phyloP scores from a whole-genome alignment of 495 filamentous ascomycete species.

The Trichoderma gamsii region DNA sequence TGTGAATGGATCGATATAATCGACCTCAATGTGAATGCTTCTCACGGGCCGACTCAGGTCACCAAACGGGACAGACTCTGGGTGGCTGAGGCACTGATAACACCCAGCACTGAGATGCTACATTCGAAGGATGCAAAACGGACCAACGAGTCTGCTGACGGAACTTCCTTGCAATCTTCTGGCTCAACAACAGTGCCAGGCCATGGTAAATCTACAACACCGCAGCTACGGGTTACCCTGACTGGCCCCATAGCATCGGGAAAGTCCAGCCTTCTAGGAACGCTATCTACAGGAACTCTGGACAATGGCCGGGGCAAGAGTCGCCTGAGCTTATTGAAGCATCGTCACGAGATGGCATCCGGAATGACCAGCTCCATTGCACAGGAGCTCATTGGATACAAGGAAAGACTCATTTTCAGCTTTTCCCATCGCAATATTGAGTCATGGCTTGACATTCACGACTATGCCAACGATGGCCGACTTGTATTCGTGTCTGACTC shows the following conservation, averaged over 20 bases:
- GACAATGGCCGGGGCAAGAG: conserved; percentile 92
- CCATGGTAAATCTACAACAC: conserved; percentile 35
- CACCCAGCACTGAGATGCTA: conserved; percentile 31
- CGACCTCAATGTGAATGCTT: conserved; percentile 17
- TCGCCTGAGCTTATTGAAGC: conserved; percentile 78
- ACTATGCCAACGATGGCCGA: conserved; percentile 62
- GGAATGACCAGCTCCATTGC: conserved; percentile 90
- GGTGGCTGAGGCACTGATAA: conserved; percentile 73
- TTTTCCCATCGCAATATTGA: conserved; percentile 81
- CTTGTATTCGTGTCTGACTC: conserved; percentile 85
- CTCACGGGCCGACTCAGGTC: conserved; percentile 13
- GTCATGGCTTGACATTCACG: conserved; percentile 91
- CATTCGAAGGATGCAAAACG: conserved; percentile 14
- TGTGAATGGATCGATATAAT: conserved; percentile 66
- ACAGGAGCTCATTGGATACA: conserved; percentile 87
- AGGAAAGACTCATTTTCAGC: conserved; percentile 64
- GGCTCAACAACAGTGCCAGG: background rate
- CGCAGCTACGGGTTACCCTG: conserved; percentile 86
- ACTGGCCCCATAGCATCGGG: conserved; percentile 88
- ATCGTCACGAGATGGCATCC: conserved; percentile 88
- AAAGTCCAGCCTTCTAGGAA: conserved; percentile 87
- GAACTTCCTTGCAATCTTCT: background rate
- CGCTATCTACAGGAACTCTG: conserved; percentile 74
- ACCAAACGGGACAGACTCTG: conserved; percentile 56
- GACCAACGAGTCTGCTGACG: background rate